Percentiles rank a stretch among this genome's conserved stretches.
phyloP scores from a whole-genome alignment of 164 flowering plant species.

The Chimonanthus praecox region DNA sequence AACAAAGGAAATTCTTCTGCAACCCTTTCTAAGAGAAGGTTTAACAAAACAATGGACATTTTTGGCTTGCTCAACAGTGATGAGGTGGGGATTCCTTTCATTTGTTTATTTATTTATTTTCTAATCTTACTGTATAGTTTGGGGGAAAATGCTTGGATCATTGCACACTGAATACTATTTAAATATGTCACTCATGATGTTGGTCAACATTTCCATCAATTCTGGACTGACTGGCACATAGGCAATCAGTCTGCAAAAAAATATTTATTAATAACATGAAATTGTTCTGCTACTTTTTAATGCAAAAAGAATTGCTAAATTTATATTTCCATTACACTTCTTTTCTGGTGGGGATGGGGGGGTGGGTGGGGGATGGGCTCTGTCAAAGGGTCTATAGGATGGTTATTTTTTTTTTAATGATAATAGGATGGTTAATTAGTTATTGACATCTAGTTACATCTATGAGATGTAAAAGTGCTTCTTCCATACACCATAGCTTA shows the following conservation, averaged over 20 bases:
- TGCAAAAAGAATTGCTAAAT: too few species aligned
- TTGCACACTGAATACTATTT: neutral
- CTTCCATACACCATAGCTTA: too few species aligned
- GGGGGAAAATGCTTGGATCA: too few species aligned
- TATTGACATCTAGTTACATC: too few species aligned
- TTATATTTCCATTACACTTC: too few species aligned
- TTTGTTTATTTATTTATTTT: neutral
- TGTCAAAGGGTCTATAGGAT: too few species aligned
- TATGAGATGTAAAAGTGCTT: too few species aligned
- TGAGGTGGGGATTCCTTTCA: conserved; percentile 44
- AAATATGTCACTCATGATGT: neutral
- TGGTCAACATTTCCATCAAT: neutral
- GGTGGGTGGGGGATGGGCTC: too few species aligned
- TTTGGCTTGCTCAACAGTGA: conserved; percentile 58
- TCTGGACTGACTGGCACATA: neutral
- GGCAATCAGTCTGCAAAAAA: neutral
- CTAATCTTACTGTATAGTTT: too few species aligned
- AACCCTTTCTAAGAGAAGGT: conserved; percentile 30
- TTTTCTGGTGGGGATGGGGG: too few species aligned
- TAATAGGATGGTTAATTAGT: too few species aligned
- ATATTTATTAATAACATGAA: neutral
- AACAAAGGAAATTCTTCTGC: conserved; percentile 21
- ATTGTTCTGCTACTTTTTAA: neutral
- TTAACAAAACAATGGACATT: conserved; percentile 25
- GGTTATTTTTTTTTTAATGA: too few species aligned